phyloP scores from a whole-genome alignment of 2,329 filamentous ascomycete genomes.

The Aureobasidium musti region DNA sequence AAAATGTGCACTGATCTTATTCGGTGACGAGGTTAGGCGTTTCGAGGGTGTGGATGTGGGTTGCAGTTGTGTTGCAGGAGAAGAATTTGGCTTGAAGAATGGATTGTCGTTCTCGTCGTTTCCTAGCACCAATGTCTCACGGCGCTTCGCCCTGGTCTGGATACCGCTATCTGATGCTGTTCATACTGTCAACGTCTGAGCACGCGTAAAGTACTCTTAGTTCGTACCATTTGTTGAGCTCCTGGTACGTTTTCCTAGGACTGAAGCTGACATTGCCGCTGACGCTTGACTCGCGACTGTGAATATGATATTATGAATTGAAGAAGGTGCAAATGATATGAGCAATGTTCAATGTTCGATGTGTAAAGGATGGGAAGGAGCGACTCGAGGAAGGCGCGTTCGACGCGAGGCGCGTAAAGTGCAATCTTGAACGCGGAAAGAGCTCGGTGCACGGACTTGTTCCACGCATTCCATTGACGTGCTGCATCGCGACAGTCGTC shows the following conservation, averaged over 20 bases:
- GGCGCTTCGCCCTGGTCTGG: constrained; percentile 47
- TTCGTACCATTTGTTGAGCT: constrained; percentile 31
- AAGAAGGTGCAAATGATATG: constrained; percentile 10
- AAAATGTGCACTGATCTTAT: constrained; percentile 49
- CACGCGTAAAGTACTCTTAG: not conserved
- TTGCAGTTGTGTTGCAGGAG: constrained; percentile 42
- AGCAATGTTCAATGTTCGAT: not conserved
- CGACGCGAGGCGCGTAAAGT: constrained; percentile 23
- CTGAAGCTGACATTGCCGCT: constrained; percentile 41
- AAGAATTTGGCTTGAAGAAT: constrained; percentile 49
- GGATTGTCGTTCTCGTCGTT: constrained; percentile 71
- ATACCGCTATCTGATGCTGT: constrained; percentile 28
- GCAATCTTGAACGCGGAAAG: constrained; percentile 9
- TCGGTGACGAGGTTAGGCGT: constrained; percentile 50
- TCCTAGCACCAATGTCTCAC: constrained; percentile 51
- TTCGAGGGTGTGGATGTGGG: constrained; percentile 48
- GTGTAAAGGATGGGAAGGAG: constrained; percentile 18
- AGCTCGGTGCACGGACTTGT: not conserved
- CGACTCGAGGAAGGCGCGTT: constrained; percentile 15
- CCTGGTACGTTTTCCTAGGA: constrained; percentile 54
- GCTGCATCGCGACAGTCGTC: not conserved
- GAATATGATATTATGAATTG: constrained; percentile 7
- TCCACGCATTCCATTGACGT: constrained; percentile 11
- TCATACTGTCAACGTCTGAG: constrained; percentile 15
- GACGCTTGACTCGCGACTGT: constrained; percentile 5